These are phyloP conservation scores for Suillus bovinus DNA, from an alignment of 768 basidiomycete species.

Conservation along the genomic window DNA sequence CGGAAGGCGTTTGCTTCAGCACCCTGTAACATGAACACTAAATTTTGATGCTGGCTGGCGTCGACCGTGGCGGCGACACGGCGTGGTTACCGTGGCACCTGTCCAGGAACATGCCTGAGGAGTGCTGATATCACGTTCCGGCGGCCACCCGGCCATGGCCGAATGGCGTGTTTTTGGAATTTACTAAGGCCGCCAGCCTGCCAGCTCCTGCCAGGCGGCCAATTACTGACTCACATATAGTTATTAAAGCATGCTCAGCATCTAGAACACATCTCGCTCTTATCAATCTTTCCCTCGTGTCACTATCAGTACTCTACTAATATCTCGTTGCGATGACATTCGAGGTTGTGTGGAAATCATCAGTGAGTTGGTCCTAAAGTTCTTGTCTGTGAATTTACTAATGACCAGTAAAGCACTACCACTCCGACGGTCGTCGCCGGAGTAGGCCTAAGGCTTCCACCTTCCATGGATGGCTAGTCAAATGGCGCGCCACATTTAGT, in stretches of 20 bases:
- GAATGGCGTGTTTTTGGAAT: not conserved
- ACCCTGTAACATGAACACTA: no score
- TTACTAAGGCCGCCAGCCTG: not conserved
- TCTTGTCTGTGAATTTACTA: not conserved
- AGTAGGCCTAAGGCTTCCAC: constrained; percentile 55
- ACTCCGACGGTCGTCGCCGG: constrained; percentile 39
- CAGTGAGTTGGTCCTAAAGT: constrained; percentile 23
- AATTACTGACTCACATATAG: not conserved
- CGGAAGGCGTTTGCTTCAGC: not conserved
- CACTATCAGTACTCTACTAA: not conserved
- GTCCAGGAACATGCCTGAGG: not conserved
- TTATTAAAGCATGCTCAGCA: not conserved
- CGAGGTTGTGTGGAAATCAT: constrained; percentile 36
- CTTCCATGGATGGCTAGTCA: constrained; percentile 79
- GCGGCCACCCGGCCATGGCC: not conserved
- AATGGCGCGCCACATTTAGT: constrained; percentile 69
- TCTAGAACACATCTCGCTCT: not conserved
- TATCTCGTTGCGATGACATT: constrained; percentile 19
- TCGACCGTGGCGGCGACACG: not conserved
- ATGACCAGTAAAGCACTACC: constrained; percentile 28
- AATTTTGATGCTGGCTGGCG: not conserved
- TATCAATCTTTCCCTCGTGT: not conserved
- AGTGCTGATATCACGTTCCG: not conserved
- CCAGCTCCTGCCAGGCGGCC: not conserved
- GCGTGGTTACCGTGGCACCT: not conserved